These are phyloP conservation scores for Penicillium riverlandense DNA, from an alignment of 495 filamentous ascomycete genomes.

Conservation along the genomic window DNA sequence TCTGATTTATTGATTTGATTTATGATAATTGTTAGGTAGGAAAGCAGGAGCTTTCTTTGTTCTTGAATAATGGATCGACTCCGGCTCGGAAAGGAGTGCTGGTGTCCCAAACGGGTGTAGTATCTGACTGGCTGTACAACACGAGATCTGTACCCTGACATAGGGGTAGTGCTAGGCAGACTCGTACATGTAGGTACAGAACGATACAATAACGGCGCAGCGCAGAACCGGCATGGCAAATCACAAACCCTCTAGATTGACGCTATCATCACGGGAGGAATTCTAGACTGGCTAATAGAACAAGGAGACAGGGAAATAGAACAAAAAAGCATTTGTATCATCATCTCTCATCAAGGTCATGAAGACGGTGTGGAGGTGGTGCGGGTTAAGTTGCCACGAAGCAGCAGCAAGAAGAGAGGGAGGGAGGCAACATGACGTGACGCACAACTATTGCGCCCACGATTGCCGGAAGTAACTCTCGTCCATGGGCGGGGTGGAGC, in stretches of 20 bases:
- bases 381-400: conserved; percentile 15
- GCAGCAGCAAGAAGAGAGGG: conserved; percentile 3
- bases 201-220: conserved; percentile 1
- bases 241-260: conserved; percentile 25
- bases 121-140: no score
- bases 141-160: no score
- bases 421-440: conserved; percentile 7
- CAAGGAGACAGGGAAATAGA: conserved; percentile 7
- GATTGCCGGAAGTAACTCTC: conserved; percentile 26
- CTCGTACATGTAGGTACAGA: background rate
- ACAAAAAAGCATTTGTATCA: conserved; percentile 37
- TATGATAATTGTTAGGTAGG: no score
- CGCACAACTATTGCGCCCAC: conserved; percentile 27
- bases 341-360: conserved; percentile 50
- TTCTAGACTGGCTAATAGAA: conserved; percentile 36
- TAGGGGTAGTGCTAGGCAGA: no score
- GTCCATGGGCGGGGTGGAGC: conserved; percentile 24
- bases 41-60: no score
- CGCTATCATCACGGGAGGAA: conserved; percentile 28
- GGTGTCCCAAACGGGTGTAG: no score
- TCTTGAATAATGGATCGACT: no score
- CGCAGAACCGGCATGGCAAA: conserved; percentile 5
- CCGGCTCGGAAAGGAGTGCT: no score
- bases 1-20: no score
- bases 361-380: conserved; percentile 45